Base-by-base conservation (phyloP, 495 filamentous ascomycete species). In the Hypoxylon rickii region DNA sequence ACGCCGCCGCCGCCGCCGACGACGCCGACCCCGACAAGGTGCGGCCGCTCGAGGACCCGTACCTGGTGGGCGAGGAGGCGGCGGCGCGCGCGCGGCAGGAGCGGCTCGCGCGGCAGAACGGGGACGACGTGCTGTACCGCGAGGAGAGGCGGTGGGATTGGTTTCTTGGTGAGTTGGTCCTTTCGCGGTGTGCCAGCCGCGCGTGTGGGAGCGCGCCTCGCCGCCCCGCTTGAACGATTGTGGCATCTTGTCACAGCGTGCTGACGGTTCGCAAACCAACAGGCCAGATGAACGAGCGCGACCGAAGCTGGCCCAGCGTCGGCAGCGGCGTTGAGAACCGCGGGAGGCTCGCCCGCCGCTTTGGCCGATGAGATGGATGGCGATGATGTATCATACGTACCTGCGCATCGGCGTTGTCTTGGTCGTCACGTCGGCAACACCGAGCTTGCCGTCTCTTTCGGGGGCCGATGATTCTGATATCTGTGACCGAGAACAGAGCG, bases 111-210 rank as follows among this genome's bases (percentile, higher is more conserved):
- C 51, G 75, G 39, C 72, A 80, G 68, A 71, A 67, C 24, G 76
- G 72, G 1, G 73, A 77, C 10, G 73, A 75, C 44, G 47, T 79
- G 7, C 24, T 81, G 46, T 50, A 70, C 10, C 59, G 69, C 7
- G 79, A 81, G 64, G 72, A 81, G 53, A 61, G 67, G 44, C 65
- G 70, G 16, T 81, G 77, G 78, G 78, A 81, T 59, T 76, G 70
- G 66, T 74, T 80, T 44, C 50, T 81, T 20, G 63, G 76, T 73
- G 55, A 52, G 75, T 69, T 51, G 3, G 16, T 15, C n/a, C 32
- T 43, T 34, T 13, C 12, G 12, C 7, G 7, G 24, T 29, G 24
- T 5, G 10, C 10, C 10, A 4, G 24, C 24, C 32, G 11, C 12
- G 11, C 10, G 11, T 3, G 32, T n/a, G 10, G n/a, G n/a, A n/a